These are phyloP conservation scores for Mycena floridula DNA, from an alignment of 768 basidiomycete genomes.

Conservation along the genomic window DNA sequence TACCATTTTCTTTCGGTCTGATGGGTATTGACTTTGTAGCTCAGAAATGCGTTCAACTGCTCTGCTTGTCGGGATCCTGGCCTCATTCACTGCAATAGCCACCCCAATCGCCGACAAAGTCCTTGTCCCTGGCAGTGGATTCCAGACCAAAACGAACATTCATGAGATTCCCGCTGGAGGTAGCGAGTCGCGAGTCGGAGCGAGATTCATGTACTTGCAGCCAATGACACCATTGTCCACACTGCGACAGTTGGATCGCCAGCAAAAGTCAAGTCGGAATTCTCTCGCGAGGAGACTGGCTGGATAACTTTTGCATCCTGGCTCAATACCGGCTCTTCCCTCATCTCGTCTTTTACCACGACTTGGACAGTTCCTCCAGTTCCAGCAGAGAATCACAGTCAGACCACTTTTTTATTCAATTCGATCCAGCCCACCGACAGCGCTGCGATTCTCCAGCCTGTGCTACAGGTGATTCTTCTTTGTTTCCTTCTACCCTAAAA, in stretches of 20 bases:
- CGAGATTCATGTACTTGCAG: slow-evolving; percentile 8
- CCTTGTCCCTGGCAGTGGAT: no score
- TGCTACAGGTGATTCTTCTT: no score
- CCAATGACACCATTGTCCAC: slow-evolving; percentile 7
- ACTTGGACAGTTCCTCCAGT: slow-evolving; percentile 12
- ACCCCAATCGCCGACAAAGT: no score
- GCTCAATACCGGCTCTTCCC: slow-evolving; percentile 10
- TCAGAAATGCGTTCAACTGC: no score
- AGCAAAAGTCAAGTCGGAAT: neutral
- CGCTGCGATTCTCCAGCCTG: slow-evolving; percentile 7
- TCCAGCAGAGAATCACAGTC: slow-evolving; percentile 8
- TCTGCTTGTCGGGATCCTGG: no score
- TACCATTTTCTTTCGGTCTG: no score
- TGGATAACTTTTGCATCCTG: slow-evolving; percentile 13
- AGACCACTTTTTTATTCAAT: slow-evolving; percentile 14
- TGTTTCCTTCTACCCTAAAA: neutral
- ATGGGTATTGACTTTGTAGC: no score
- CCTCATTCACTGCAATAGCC: no score
- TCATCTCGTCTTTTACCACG: slow-evolving; percentile 12
- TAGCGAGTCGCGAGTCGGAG: slow-evolving; percentile 6
- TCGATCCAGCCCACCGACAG: slow-evolving; percentile 10
- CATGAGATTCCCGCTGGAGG: slow-evolving; percentile 10
- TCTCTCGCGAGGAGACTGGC: slow-evolving; percentile 5
- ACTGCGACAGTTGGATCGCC: neutral
- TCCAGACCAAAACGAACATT: no score